Base-by-base conservation (phyloP, 2,329 filamentous ascomycete genomes). In the Colletotrichum euphorbiae region DNA sequence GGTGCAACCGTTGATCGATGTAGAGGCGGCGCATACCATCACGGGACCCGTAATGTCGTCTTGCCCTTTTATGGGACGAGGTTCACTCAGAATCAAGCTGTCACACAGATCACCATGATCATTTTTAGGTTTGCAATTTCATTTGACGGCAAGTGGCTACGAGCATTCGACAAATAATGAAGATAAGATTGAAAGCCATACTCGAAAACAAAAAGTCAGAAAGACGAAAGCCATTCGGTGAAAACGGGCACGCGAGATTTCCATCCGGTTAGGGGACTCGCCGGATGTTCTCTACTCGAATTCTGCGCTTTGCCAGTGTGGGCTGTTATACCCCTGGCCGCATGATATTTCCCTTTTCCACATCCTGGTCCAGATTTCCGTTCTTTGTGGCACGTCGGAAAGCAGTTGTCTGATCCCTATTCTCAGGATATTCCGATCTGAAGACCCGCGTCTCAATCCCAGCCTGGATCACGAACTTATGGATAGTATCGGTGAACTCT, bases 391-490 rank as follows among this genome's bases (percentile, higher is more conserved):
- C 38, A 17, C 24, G 24, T 24, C 21, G 24, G 15, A 45, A 24
- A 43, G 54, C 38, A 57, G 24, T 45, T 40, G 13, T 43, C 38
- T 57, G 21, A 9, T 57, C 54, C 9, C 9, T 9, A 13, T 13
- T 21, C 24, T 57, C 40, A 17, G 15, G 38, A 57, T 57, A 57
- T 31, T 45, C 24, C 4, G 40, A 43, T 19, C 13, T 36, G 24
- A 57, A 57, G 19, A 57, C 17, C 40, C 19, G 19, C 54, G 40
- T 57, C 19, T 57, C 54, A 12, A 57, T 40, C 2, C 7, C 54
- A 12, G 38, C 40, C 12, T 40, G 24, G 19, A 31, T 7, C 7
- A 57, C 21, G 24, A 57, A 45, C 13, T 43, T 45, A n/a, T 57
- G 7, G 38, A 57, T n/a, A 28, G 7, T 24, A 15, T 33, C 19